Evolutionary conservation across 176 grass and related monocot genomes (phyloP).

Genomic region (Juncus inflexus): DNA sequence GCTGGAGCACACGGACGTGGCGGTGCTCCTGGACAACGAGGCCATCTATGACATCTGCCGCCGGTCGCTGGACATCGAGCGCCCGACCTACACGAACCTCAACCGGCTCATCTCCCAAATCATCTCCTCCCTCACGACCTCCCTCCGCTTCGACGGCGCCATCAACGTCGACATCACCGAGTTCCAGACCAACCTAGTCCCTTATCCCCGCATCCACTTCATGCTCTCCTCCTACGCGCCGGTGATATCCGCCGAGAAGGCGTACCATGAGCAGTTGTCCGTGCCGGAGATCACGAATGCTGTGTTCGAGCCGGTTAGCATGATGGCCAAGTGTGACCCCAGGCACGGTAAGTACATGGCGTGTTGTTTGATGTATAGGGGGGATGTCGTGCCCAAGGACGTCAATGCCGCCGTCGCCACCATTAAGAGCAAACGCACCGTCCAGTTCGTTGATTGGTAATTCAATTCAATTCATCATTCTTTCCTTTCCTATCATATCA

Average conservation of each 20-base stretch:
- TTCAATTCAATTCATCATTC: too few species aligned
- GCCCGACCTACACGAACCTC: slow-evolving; percentile 28
- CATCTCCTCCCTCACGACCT: slow-evolving; percentile 28
- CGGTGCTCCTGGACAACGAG: slow-evolving; percentile 39
- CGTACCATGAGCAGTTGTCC: slow-evolving; percentile 27
- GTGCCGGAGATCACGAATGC: slow-evolving; percentile 31
- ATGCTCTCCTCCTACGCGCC: slow-evolving; percentile 31
- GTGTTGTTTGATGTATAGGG: slow-evolving; percentile 32
- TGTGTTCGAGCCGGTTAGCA: slow-evolving; percentile 23
- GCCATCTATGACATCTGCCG: slow-evolving; percentile 43
- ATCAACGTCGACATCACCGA: slow-evolving; percentile 31
- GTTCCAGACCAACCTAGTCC: slow-evolving; percentile 30
- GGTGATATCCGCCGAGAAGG: slow-evolving; percentile 25
- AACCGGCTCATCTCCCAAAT: slow-evolving; percentile 30
- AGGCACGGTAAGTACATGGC: slow-evolving; percentile 30
- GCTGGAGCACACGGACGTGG: slow-evolving; percentile 43
- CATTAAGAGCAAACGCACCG: slow-evolving; percentile 29
- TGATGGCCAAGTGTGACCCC: slow-evolving; percentile 31
- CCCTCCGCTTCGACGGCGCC: slow-evolving; percentile 26
- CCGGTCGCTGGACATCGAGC: slow-evolving; percentile 27
- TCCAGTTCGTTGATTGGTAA: slow-evolving; percentile 29
- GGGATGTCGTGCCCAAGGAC: slow-evolving; percentile 33
- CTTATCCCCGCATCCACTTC: slow-evolving; percentile 27
- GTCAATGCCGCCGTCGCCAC: slow-evolving; percentile 28
- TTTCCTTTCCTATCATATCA: too few species aligned